Evolutionary conservation across 106 monocot genomes (phyloP).

Genomic region (Platanthera zijinensis): DNA sequence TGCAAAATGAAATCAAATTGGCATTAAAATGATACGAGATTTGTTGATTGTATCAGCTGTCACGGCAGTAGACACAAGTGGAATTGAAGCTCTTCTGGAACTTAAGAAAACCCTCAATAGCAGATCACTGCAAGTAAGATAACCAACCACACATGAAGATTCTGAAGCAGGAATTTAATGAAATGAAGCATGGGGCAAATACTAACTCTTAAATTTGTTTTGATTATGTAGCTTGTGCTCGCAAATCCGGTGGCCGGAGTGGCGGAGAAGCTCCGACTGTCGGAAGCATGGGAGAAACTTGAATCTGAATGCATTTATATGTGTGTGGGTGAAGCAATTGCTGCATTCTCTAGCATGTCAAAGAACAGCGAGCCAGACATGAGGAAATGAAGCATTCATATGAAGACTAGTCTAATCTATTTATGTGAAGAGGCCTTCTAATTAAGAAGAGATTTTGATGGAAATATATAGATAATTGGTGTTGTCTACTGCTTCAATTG

Average conservation of each 20-base stretch:
- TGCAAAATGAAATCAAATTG: not conserved
- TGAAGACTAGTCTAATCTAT: not conserved
- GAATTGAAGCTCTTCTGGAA: conserved; percentile 43
- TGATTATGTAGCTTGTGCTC: conserved; percentile 32
- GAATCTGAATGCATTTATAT: conserved; percentile 27
- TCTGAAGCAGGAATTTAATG: not conserved
- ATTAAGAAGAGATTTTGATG: conserved; percentile 23
- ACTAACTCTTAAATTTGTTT: not conserved
- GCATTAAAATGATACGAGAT: not conserved
- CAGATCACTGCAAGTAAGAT: conserved; percentile 37
- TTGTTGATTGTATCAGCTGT: conserved; percentile 30
- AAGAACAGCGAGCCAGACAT: conserved; percentile 4
- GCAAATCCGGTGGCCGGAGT: conserved; percentile 45
- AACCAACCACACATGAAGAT: not conserved
- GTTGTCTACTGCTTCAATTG: too few species aligned
- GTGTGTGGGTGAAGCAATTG: conserved; percentile 15
- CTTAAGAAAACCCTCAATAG: conserved; percentile 35
- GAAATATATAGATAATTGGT: too few species aligned
- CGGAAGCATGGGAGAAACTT: conserved; percentile 25
- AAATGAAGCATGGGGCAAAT: not conserved
- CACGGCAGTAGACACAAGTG: conserved; percentile 43
- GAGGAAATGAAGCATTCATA: not conserved
- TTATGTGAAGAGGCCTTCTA: conserved; percentile 7
- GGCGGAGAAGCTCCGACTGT: conserved; percentile 27
- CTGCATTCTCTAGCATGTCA: conserved; percentile 8